Conservation (phyloP, 1,139 yeast genomes). For the Eremothecium sinecaudum region DNA sequence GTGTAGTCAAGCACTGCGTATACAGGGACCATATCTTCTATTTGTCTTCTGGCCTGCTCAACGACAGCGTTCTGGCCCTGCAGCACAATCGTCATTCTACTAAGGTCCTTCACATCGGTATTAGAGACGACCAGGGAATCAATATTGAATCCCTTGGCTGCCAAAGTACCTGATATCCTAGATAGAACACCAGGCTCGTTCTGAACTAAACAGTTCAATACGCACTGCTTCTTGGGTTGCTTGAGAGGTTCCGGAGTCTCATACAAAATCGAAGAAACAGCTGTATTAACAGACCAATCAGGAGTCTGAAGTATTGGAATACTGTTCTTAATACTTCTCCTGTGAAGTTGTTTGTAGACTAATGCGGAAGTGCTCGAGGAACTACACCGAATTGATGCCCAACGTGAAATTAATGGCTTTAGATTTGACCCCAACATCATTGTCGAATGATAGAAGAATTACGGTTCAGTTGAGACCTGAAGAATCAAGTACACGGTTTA, state of each 20-base stretch:
- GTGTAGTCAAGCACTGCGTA: slow-evolving; percentile 96
- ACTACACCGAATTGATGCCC: slow-evolving; percentile 7
- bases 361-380: slow-evolving; percentile 82
- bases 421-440: too few relatives aligned
- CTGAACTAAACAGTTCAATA: slow-evolving; percentile 91
- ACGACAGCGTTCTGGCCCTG: slow-evolving; percentile 93
- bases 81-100: slow-evolving; percentile 93
- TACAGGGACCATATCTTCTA: slow-evolving; percentile 95
- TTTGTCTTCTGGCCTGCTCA: slow-evolving; percentile 98
- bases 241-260: slow-evolving; percentile 78
- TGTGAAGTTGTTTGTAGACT: slow-evolving; percentile 86
- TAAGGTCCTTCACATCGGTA: slow-evolving; percentile 90
- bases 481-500: too few relatives aligned
- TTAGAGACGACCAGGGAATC: slow-evolving; percentile 94
- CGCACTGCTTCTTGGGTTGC: slow-evolving; percentile 68
- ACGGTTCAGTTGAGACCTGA: too few relatives aligned
- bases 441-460: too few relatives aligned
- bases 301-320: slow-evolving; percentile 94
- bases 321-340: slow-evolving; percentile 80
- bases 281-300: slow-evolving; percentile 90
- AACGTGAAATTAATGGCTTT: too few relatives aligned
- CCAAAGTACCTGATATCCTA: slow-evolving; percentile 87
- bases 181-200: slow-evolving; percentile 97
- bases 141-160: slow-evolving; percentile 96
- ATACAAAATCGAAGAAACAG: slow-evolving; percentile 87